Evolutionary conservation across 2,329 filamentous ascomycete species (phyloP), one percentile per base, ranked within the genome.

Genomic region (Zarea fungicola): DNA sequence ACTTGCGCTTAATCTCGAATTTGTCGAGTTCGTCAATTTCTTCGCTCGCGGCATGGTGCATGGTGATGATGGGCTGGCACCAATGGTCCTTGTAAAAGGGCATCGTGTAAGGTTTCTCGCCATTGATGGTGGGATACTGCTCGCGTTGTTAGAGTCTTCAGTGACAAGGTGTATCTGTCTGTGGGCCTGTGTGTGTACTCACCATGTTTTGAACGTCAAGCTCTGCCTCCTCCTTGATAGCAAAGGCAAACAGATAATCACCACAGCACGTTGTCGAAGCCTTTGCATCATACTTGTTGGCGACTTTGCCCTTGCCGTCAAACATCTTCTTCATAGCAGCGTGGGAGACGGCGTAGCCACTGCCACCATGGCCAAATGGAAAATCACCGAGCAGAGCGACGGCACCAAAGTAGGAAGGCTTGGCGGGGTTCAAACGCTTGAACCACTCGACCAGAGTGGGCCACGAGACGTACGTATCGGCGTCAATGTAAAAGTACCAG

Each of bases 401-500:
- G 46, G 75, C 76, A 11, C 78, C 78, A 11, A 81, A 59, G 54
- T 80, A 80, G 31, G 69, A 63, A 36, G 67, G 65, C 46, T 73
- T 65, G 2, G 52, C 56, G 1, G 71, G 65, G 53, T 78, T 65
- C 14, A 79, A 58, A 23, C 55, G 62, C 34, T 61, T 56, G 36
- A 81, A 62, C 72, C 74, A 80, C 31, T 69, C 62, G 26, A 73
- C 64, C 21, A 81, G 57, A 46, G 74, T 79, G 13, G 71, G 65
- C 73, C 76, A 78, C 34, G 78, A 63, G 10, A 81, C 68, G 55
- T 81, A 81, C 8, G 76, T 78, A 59, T 81, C 78, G 42, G 76
- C 75, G 46, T 82, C 78, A 52, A 81, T 69, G 53, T 78, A 81
- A 13, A 83, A 59, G 56, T 80, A 83, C 78, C 79, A 83, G 54